phyloP scores from a whole-genome alignment of 139 green algal genomes.

The Gonium pectorale region DNA sequence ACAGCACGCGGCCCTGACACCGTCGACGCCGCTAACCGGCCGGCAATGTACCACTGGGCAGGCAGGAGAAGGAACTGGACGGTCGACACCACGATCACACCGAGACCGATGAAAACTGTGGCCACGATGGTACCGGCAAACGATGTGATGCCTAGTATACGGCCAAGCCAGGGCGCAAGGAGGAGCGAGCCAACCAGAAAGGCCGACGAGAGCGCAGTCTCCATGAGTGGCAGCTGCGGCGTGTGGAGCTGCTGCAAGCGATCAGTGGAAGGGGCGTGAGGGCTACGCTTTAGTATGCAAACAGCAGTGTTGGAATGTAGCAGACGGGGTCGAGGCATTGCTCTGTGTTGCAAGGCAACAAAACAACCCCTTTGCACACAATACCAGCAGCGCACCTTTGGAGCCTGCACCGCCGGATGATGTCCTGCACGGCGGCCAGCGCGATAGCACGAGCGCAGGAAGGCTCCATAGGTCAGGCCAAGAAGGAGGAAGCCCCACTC shows the following conservation, averaged over 20 bases:
- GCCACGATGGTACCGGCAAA: conserved; percentile 44
- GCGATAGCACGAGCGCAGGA: conserved; percentile 42
- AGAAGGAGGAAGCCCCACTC: conserved; percentile 62
- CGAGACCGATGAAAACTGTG: conserved; percentile 41
- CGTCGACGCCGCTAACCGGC: conserved; percentile 5
- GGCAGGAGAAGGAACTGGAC: conserved; percentile 43
- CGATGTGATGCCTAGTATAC: conserved; percentile 31
- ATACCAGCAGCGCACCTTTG: conserved; percentile 40
- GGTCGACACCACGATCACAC: conserved; percentile 40
- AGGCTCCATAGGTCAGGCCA: conserved; percentile 43
- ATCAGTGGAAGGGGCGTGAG: too few species aligned
- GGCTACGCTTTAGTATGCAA: too few species aligned
- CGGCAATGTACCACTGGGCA: conserved; percentile 25
- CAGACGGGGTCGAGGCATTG: neutral
- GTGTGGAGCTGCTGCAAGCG: too few species aligned
- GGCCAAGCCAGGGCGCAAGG: conserved; percentile 40
- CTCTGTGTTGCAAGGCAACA: neutral
- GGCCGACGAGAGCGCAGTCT: conserved; percentile 20
- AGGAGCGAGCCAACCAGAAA: conserved; percentile 30
- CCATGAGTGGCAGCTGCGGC: neutral
- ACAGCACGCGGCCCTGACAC: neutral
- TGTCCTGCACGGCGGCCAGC: conserved; percentile 32
- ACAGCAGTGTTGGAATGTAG: neutral
- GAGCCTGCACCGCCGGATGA: neutral
- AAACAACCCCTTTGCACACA: too few species aligned